Percentiles rank a stretch among this genome's conserved stretches.
These are phyloP conservation scores for Lodderomyces parapsilosis DNA, from an alignment of 1,139 yeast genomes.

Conservation along the genomic window DNA sequence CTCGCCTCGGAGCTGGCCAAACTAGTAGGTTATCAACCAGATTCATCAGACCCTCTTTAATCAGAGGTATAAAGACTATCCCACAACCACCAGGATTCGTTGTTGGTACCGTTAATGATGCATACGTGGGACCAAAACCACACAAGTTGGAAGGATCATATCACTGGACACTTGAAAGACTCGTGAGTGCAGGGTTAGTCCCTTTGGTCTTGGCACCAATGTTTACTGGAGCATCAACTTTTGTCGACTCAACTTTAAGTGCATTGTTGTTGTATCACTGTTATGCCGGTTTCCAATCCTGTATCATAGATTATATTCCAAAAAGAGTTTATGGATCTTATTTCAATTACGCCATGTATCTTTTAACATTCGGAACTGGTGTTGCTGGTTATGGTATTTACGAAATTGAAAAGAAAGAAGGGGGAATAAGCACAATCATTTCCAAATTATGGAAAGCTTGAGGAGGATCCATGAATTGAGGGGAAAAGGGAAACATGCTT, in stretches of 20 bases:
- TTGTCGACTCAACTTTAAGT: conserved; percentile 68
- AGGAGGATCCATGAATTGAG: conserved; percentile 3
- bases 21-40: conserved; percentile 1
- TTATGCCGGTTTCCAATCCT: conserved; percentile 78
- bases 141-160: conserved; percentile 73
- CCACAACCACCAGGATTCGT: conserved; percentile 70
- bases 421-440: conserved; percentile 37
- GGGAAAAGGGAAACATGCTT: background rate
- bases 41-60: conserved; percentile 18
- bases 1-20: conserved; percentile 5
- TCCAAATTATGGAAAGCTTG: conserved; percentile 43
- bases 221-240: conserved; percentile 65
- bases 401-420: conserved; percentile 68
- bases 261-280: conserved; percentile 68
- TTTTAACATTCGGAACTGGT: conserved; percentile 70
- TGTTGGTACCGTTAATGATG: conserved; percentile 79
- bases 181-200: conserved; percentile 63
- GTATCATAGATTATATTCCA: conserved; percentile 89
- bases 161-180: conserved; percentile 86
- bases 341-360: conserved; percentile 61
- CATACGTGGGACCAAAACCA: conserved; percentile 62
- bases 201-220: conserved; percentile 78
- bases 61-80: conserved; percentile 36
- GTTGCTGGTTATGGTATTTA: conserved; percentile 79
- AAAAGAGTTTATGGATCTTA: conserved; percentile 74